Evolutionary conservation across 441 rosid species (phyloP).

Genomic region (Hypseocharis bilobata): DNA sequence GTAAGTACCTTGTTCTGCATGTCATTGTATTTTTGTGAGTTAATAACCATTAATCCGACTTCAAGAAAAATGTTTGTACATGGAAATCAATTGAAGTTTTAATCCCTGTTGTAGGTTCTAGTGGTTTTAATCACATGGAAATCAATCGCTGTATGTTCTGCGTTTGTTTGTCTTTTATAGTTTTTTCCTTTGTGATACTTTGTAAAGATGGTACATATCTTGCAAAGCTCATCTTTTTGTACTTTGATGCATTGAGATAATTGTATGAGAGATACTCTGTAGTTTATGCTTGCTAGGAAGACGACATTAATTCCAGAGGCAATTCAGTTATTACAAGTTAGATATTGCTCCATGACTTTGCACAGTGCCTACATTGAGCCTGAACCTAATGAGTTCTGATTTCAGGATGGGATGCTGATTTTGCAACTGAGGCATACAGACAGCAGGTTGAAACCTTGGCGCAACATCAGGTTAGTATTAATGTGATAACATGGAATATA

Average conservation of each 20-base stretch:
- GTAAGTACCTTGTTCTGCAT: slow-evolving; percentile 43
- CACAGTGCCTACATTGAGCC: slow-evolving; percentile 8
- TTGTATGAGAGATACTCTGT: neutral
- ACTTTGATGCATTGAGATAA: neutral
- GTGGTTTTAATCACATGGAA: neutral
- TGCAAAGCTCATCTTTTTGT: neutral
- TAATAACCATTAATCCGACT: neutral
- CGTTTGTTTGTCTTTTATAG: neutral
- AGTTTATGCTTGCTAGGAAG: neutral
- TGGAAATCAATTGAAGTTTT: neutral
- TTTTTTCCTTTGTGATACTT: neutral
- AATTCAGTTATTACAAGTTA: neutral
- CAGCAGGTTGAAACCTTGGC: slow-evolving; percentile 93
- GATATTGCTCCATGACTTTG: neutral
- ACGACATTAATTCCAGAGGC: neutral
- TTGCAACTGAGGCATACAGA: slow-evolving; percentile 97
- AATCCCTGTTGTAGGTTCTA: neutral
- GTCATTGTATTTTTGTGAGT: slow-evolving; percentile 1
- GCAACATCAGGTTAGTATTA: slow-evolving; percentile 70
- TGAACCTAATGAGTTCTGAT: slow-evolving; percentile 23
- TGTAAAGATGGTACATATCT: neutral
- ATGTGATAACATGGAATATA: neutral
- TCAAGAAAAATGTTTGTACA: neutral
- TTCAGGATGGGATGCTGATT: slow-evolving; percentile 98
- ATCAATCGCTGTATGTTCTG: neutral